phyloP scores from a whole-genome alignment of 106 monocot genomes.

The Allium sativum region DNA sequence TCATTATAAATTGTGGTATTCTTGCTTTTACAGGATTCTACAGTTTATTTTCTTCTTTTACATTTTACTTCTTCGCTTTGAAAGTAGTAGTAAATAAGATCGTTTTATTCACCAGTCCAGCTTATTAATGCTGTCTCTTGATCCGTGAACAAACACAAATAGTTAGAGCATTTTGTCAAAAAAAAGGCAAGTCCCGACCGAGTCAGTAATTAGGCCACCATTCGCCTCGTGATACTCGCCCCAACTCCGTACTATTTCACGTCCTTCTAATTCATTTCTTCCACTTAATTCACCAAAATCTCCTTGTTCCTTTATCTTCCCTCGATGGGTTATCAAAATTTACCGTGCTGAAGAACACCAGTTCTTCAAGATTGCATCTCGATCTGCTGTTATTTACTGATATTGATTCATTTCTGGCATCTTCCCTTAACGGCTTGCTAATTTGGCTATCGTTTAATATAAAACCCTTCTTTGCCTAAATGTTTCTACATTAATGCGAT shows the following conservation, averaged over 20 bases:
- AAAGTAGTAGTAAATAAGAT: no score
- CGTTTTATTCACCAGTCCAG: no score
- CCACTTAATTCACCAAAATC: background rate
- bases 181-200: no score
- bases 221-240: background rate
- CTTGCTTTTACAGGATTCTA: no score
- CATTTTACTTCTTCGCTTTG: no score
- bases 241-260: background rate
- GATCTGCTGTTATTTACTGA: background rate
- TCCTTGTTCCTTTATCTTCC: background rate
- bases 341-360: background rate
- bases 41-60: no score
- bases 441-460: no score
- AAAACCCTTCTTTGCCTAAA: background rate
- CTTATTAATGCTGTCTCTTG: no score
- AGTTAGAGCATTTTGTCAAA: no score
- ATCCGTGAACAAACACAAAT: no score
- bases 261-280: background rate
- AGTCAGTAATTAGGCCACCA: background rate
- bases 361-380: constrained; percentile 1
- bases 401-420: background rate
- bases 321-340: background rate
- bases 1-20: no score
- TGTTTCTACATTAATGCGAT: background rate
- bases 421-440: background rate